Conservation (phyloP, 768 basidiomycete species). For the Asterophora parasitica region DNA sequence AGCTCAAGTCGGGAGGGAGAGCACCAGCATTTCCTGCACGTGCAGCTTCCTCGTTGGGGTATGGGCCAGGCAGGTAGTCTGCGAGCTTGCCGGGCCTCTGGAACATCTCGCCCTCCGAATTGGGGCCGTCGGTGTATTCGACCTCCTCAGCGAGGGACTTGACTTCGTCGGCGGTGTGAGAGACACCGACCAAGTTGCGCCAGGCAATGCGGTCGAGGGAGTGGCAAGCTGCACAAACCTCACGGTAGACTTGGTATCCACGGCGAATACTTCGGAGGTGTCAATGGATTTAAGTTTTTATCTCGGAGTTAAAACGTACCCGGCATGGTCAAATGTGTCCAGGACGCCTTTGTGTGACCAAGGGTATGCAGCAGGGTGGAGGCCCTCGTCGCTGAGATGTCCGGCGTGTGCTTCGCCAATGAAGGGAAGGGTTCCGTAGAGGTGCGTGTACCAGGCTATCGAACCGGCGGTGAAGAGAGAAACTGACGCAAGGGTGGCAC, state of each 20-base stretch:
- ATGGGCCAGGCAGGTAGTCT: slow-evolving; percentile 93
- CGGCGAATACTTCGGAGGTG: slow-evolving; percentile 71
- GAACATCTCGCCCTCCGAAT: slow-evolving; percentile 97
- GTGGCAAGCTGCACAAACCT: slow-evolving; percentile 98
- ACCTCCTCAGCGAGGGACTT: slow-evolving; percentile 93
- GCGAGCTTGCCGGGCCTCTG: slow-evolving; percentile 96
- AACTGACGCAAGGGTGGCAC: slow-evolving; percentile 69
- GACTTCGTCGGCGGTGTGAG: slow-evolving; percentile 88
- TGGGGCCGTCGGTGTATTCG: slow-evolving; percentile 95
- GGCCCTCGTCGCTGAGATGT: slow-evolving; percentile 88
- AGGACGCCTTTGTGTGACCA: slow-evolving; percentile 89
- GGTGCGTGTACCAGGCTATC: slow-evolving; percentile 94
- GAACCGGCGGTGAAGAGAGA: slow-evolving; percentile 80
- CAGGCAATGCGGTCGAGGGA: slow-evolving; percentile 99
- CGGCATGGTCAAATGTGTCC: slow-evolving; percentile 94
- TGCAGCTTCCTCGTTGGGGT: slow-evolving; percentile 97
- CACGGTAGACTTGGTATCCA: slow-evolving; percentile 96
- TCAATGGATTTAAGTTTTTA: slow-evolving; percentile 1
- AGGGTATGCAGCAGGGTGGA: slow-evolving; percentile 82
- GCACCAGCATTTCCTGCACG: slow-evolving; percentile 92
- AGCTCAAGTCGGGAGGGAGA: slow-evolving; percentile 92
- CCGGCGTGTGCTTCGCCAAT: slow-evolving; percentile 90
- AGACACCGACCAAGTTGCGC: slow-evolving; percentile 98
- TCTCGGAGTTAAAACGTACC: slow-evolving; percentile 50
- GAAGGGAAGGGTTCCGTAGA: slow-evolving; percentile 88